Conservation (phyloP, 2,329 filamentous ascomycete species). For the Phaeosphaeria sp. region DNA sequence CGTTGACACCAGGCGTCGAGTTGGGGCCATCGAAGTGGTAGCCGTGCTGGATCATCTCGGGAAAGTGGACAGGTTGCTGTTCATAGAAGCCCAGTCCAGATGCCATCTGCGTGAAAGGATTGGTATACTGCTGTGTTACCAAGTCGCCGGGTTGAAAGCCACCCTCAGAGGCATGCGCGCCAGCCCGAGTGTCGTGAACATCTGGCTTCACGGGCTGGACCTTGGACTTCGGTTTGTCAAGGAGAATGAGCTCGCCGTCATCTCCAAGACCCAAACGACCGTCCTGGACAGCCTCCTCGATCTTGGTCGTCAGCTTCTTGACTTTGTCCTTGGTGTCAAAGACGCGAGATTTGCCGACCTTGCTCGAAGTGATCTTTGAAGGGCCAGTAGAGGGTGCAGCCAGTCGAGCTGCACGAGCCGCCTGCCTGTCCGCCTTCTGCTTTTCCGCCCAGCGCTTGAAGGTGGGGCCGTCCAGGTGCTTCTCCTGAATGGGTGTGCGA, state of each 20-base stretch:
- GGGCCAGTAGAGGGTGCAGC: background rate
- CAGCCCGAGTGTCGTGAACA: no score
- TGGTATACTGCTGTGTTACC: no score
- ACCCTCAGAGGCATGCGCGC: no score
- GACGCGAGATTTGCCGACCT: background rate
- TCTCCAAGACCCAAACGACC: background rate
- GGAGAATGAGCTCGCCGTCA: background rate
- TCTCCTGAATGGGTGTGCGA: background rate
- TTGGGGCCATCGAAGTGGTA: no score
- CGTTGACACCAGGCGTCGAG: no score
- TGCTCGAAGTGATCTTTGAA: background rate
- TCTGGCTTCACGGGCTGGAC: no score
- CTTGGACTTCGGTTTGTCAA: background rate
- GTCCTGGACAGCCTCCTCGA: background rate
- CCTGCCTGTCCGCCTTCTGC: background rate
- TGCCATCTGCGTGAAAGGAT: no score
- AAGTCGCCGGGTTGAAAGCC: no score
- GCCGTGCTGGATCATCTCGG: no score
- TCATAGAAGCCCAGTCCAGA: no score
- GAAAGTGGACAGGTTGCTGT: no score
- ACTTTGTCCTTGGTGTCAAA: background rate
- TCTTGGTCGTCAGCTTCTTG: background rate
- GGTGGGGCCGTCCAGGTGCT: background rate
- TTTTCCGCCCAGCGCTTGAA: constrained; percentile 2
- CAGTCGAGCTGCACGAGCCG: background rate